phyloP scores from a whole-genome alignment of 495 filamentous ascomycete genomes.

The Podospora didyma region DNA sequence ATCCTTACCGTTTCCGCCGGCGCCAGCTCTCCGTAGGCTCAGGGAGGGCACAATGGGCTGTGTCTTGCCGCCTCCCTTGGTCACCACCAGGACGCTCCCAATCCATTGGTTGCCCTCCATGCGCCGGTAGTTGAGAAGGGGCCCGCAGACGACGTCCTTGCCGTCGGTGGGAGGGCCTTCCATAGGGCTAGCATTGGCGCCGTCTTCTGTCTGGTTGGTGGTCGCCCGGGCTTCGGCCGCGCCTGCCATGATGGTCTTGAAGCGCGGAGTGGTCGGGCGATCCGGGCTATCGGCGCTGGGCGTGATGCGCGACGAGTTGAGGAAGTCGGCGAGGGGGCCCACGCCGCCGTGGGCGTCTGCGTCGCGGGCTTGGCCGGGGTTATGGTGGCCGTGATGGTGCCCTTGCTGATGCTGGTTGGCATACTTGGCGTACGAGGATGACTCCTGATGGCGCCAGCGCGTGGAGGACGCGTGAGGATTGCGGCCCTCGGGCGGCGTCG shows the following conservation, averaged over 20 bases:
- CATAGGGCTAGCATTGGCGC: neutral
- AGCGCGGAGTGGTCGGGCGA: conserved; percentile 24
- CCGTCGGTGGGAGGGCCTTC: conserved; percentile 28
- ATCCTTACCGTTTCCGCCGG: conserved; percentile 1
- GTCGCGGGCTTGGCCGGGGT: conserved; percentile 24
- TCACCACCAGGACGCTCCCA: conserved; percentile 80
- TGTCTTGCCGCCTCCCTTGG: conserved; percentile 55
- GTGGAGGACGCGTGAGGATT: conserved; percentile 47
- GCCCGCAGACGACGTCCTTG: conserved; percentile 70
- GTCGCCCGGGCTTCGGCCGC: conserved; percentile 23
- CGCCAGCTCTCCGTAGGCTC: conserved; percentile 25
- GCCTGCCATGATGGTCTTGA: conserved; percentile 40
- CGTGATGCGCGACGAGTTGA: conserved; percentile 45
- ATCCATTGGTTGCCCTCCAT: conserved; percentile 76
- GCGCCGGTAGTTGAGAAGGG: conserved; percentile 77
- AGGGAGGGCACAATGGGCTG: conserved; percentile 30
- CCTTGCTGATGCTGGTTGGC: conserved; percentile 17
- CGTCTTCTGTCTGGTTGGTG: conserved; percentile 1
- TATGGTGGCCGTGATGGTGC: conserved; percentile 3
- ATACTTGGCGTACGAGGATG: conserved; percentile 35
- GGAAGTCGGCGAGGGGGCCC: conserved; percentile 44
- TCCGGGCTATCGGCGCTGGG: conserved; percentile 18
- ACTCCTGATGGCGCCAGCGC: conserved; percentile 52
- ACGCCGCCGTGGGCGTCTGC: conserved; percentile 35
- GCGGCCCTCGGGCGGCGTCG: conserved; percentile 14